Percentiles rank a stretch among this genome's conserved stretches.
These are phyloP conservation scores for Mycena olivaceomarginata DNA, from an alignment of 768 basidiomycete species.

Conservation along the genomic window DNA sequence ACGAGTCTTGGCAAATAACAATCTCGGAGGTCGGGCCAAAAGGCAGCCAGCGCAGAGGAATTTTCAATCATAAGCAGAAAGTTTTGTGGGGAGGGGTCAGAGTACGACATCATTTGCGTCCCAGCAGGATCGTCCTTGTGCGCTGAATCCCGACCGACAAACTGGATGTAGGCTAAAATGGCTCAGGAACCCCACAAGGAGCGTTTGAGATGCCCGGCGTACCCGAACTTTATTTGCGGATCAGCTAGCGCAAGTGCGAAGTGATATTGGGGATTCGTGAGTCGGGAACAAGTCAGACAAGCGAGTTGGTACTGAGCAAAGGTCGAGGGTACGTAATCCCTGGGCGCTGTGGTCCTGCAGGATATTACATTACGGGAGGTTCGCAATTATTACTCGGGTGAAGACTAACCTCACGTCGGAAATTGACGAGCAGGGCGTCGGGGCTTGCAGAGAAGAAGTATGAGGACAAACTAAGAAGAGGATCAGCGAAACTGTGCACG, in stretches of 20 bases:
- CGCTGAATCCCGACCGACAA: neutral
- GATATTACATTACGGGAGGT: conserved; percentile 37
- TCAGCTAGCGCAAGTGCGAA: conserved; percentile 19
- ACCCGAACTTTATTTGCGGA: conserved; percentile 35
- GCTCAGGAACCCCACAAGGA: neutral
- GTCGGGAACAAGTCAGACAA: conserved; percentile 22
- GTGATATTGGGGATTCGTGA: conserved; percentile 9
- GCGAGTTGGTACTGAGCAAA: conserved; percentile 19
- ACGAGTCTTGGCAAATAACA: conserved; percentile 66
- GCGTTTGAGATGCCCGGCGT: conserved; percentile 12
- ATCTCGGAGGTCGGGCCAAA: conserved; percentile 71
- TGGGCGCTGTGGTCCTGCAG: conserved; percentile 14
- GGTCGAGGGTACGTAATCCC: conserved; percentile 31
- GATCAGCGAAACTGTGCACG: conserved; percentile 21
- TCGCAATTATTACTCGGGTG: conserved; percentile 30
- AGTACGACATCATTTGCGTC: conserved; percentile 22
- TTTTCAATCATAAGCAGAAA: conserved; percentile 75
- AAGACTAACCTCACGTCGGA: conserved; percentile 24
- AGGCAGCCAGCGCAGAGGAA: conserved; percentile 63
- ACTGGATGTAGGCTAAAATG: neutral
- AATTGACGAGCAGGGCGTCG: neutral
- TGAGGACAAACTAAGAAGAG: conserved; percentile 29
- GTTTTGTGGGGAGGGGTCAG: conserved; percentile 48
- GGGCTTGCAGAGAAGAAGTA: conserved; percentile 18
- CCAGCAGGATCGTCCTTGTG: neutral